Evolutionary conservation across 208 protist genomes (phyloP), one percentile per base, ranked within the genome.

Genomic region (Dictyostelium gargantuum): DNA sequence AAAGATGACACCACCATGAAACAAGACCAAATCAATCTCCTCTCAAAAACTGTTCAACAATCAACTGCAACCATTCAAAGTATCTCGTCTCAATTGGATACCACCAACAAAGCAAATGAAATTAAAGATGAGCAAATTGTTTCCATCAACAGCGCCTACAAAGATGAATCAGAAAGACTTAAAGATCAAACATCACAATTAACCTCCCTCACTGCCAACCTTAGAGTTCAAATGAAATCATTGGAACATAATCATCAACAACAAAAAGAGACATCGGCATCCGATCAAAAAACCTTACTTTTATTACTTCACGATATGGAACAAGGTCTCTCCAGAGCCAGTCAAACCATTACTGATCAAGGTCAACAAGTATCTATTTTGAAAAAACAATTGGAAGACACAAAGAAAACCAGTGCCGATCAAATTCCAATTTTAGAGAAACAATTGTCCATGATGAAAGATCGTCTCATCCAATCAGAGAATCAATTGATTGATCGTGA

Each of bases 331-430:
- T 26, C 42, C 2, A 89, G 75, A 79, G 82, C 82, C 4, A 68
- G 50, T 68, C 82, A 89, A 79, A 89, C 82, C 4, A 89, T 89
- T 3, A 70, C 66, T 3, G 81, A 89, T 29, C 82, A 89, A 79
- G 29, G 50, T 11, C 26, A 77, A 38, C 82, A 89, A 52, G 76
- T 73, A 19, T 11, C 61, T 2, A 9, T 54, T 23, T 40, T 89
- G 2, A 75, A 68, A 8, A 75, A 79, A 48, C 29, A 89, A 40
- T 52, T 89, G 29, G 82, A 89, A 46, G 82, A 89, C n/a, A 11
- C 35, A 19, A 70, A 40, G 32, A 89, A 89, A 68, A 5, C 4
- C 11, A 8, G n/a, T 26, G 38, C 32, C n/a, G 63, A 85, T 13
- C 23, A 23, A 26, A 38, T 38, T 6, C 10, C 44, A 23, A 13